Percentiles rank a stretch among this genome's conserved stretches.
These are phyloP conservation scores for Erysimum cheiranthoides DNA, from an alignment of 345 rosid genomes.

Conservation along the genomic window DNA sequence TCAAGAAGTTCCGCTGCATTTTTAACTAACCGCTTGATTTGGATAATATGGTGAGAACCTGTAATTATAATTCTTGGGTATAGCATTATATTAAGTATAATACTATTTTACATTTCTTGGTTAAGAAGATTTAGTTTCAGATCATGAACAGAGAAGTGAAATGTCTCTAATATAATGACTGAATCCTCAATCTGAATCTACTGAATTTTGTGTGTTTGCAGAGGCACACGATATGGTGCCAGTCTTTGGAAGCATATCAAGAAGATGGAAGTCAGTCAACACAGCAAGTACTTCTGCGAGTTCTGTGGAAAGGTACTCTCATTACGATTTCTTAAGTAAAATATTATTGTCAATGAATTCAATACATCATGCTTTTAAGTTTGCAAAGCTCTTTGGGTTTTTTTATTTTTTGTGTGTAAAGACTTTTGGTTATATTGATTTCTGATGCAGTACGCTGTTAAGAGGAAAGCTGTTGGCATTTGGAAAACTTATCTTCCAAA, in stretches of 20 bases:
- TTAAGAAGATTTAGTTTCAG: neutral
- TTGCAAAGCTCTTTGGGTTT: no score
- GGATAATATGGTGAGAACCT: constrained; percentile 52
- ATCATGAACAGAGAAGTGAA: neutral
- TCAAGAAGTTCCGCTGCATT: no score
- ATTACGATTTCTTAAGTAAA: neutral
- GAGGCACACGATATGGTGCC: constrained; percentile 88
- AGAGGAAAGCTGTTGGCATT: constrained; percentile 73
- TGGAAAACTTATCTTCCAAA: no score
- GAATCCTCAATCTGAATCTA: neutral
- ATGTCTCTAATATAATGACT: neutral
- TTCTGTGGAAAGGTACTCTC: constrained; percentile 79
- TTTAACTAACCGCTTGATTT: no score
- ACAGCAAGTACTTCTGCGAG: constrained; percentile 85
- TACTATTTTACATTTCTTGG: neutral
- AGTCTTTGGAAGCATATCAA: constrained; percentile 90
- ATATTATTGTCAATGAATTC: neutral
- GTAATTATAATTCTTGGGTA: neutral
- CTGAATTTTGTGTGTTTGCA: neutral
- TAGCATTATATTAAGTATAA: neutral
- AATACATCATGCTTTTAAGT: neutral
- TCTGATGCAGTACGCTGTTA: constrained; percentile 58
- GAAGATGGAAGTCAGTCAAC: constrained; percentile 91
- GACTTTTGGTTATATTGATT: no score
- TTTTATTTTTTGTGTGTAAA: no score